Conservation (phyloP, 768 basidiomycete species). For the Kwoniella heveanensis region DNA sequence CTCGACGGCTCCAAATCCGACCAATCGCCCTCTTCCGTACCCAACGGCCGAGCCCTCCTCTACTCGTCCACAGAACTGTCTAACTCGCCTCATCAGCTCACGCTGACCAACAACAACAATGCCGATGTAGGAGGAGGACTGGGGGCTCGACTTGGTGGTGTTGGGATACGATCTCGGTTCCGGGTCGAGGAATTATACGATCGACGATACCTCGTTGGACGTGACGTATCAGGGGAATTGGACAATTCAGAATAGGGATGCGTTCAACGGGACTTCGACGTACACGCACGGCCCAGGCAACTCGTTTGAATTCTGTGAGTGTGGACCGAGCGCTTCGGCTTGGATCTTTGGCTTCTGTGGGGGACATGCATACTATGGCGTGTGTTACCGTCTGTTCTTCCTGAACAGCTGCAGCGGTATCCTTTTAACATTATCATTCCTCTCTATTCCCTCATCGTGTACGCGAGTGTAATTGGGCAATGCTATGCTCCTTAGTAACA, state of each 20-base stretch:
- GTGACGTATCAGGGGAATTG: slow-evolving; percentile 48
- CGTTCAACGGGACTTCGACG: slow-evolving; percentile 47
- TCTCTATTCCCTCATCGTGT: too few species aligned
- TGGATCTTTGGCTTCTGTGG: too few species aligned
- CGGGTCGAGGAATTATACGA: slow-evolving; percentile 43
- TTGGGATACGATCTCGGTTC: slow-evolving; percentile 43
- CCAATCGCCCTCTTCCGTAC: not conserved
- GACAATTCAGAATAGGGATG: slow-evolving; percentile 47
- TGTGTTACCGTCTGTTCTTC: too few species aligned
- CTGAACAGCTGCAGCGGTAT: too few species aligned
- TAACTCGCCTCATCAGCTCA: slow-evolving; percentile 36
- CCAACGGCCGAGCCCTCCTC: slow-evolving; percentile 27
- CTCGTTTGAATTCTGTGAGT: slow-evolving; percentile 40
- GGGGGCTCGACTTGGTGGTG: slow-evolving; percentile 41
- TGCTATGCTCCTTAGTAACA: too few species aligned
- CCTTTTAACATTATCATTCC: too few species aligned
- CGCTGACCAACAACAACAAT: slow-evolving; percentile 36
- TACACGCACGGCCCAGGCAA: slow-evolving; percentile 49
- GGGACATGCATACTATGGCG: too few species aligned
- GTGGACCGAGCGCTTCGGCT: too few species aligned
- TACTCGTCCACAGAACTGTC: slow-evolving; percentile 30
- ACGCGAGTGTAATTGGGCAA: too few species aligned
- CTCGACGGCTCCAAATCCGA: slow-evolving; percentile 32
- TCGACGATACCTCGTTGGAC: slow-evolving; percentile 41
- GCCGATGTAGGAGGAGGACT: slow-evolving; percentile 47